phyloP scores from a whole-genome alignment of 2,329 filamentous ascomycete species.

The Aspergillus bombycis region DNA sequence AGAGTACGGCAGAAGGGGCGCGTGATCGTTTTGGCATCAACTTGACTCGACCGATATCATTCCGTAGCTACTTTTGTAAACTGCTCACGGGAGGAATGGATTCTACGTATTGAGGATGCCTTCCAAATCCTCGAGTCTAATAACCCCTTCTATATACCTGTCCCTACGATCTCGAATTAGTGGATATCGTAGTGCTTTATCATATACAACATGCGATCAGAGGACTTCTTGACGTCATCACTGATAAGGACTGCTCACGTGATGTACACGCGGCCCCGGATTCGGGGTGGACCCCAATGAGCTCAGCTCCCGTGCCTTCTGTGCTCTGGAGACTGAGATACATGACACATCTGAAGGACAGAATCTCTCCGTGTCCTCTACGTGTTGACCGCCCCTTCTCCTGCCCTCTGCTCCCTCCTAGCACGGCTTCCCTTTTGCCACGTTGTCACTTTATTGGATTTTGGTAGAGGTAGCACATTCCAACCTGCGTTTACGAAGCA shows the following conservation, averaged over 20 bases:
- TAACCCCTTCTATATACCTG: too few species aligned
- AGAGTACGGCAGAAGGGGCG: not conserved
- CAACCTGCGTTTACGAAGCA: not conserved
- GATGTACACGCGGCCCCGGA: slow-evolving; percentile 19
- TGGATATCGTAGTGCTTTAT: too few species aligned
- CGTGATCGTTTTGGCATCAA: not conserved
- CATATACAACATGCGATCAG: not conserved
- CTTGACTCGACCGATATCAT: not conserved
- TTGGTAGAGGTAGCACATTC: not conserved
- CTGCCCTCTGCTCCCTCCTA: not conserved
- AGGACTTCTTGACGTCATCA: slow-evolving; percentile 15
- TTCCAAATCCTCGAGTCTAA: not conserved
- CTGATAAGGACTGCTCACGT: slow-evolving; percentile 7
- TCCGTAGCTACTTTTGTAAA: not conserved
- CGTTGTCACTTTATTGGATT: not conserved
- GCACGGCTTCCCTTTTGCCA: not conserved
- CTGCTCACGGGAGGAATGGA: too few species aligned
- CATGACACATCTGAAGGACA: slow-evolving; percentile 8
- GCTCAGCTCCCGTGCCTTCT: slow-evolving; percentile 8
- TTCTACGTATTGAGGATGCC: not conserved
- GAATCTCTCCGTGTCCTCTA: not conserved
- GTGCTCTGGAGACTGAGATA: slow-evolving; percentile 2
- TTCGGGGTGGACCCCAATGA: slow-evolving; percentile 14
- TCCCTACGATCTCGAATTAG: too few species aligned
- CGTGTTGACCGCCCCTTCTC: slow-evolving; percentile 1